Evolutionary conservation across 768 basidiomycete species (phyloP), one percentile per base, ranked within the genome.

Genomic region (Termitomyces bulborhizus): DNA sequence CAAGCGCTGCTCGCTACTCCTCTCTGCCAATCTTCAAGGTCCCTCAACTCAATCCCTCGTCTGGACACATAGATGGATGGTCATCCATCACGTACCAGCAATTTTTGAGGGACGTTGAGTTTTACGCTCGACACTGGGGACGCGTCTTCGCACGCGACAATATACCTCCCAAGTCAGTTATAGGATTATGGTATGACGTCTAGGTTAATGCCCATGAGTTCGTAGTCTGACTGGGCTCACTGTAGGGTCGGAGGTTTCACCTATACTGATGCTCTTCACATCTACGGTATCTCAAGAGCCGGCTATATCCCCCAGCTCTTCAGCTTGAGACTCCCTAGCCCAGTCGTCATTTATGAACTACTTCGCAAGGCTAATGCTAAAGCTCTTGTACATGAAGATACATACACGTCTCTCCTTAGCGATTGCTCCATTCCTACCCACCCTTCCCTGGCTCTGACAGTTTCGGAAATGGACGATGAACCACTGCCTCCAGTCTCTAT

Each of bases 271-370:
- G 78, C 81, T 34, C 69, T 85, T 31, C 77, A 83, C 53, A 80
- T 87, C 57, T 86, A 85, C 60, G 80, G 80, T 47, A 68, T 87
- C 55, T 78, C 82, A 3, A 72, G 83, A 59, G 83, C 83, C n/a
- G 84, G 85, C 3, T 87, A 81, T 64, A 67, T 85, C 57, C 86
- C 85, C 0, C 86, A 86, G 56, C 69, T 86, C 31, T 84, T 87
- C 66, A 82, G 79, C 60, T 70, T 82, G 54, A 78, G 81, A 36
- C 74, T 84, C 18, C 82, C 82, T 27, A 81, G 76, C 57, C 76
- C 82, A 36, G 77, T 75, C 21, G 80, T 86, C 42, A 74, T 86
- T 62, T 76, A 76, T 57, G 83, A 86, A 59, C 71, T 87, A n/a
- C 76, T 87, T 43, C 65, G 63, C 34, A 79, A 70, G 60, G 79